Conservation (phyloP, 768 basidiomycete species). For the Pleurotus giganteus region DNA sequence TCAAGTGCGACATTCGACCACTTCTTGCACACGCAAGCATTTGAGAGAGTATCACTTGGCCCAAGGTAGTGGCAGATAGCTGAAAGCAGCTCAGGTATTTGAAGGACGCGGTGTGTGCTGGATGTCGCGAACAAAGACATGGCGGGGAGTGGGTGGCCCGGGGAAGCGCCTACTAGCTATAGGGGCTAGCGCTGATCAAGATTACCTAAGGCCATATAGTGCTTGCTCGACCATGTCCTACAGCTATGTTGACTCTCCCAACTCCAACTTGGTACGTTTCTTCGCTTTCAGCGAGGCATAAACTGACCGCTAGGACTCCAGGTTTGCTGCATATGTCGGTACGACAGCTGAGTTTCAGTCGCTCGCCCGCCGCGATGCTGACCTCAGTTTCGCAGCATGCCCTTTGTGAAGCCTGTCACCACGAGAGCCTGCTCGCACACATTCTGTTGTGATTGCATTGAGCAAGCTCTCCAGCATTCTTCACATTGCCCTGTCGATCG, state of each 20-base stretch:
- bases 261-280: slow-evolving; percentile 61
- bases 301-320: slow-evolving; percentile 23
- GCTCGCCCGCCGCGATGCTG: slow-evolving; percentile 7
- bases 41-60: slow-evolving; percentile 3
- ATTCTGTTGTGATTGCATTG: slow-evolving; percentile 82
- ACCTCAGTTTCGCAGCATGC: slow-evolving; percentile 39
- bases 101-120: background rate
- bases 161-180: too few species aligned
- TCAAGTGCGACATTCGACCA: slow-evolving; percentile 46
- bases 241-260: slow-evolving; percentile 61
- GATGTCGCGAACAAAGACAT: background rate
- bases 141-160: background rate
- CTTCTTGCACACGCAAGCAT: slow-evolving; percentile 35
- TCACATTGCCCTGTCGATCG: slow-evolving; percentile 85
- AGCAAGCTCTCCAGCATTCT: slow-evolving; percentile 63
- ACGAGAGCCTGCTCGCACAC: slow-evolving; percentile 79
- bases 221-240: slow-evolving; percentile 41
- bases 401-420: slow-evolving; percentile 75
- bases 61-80: background rate
- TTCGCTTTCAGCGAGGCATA: background rate
- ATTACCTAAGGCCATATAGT: background rate
- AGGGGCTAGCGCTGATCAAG: too few species aligned
- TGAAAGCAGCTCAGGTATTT: slow-evolving; percentile 1
- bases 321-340: slow-evolving; percentile 83
- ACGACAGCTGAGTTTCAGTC: slow-evolving; percentile 10